Conservation (phyloP, 495 filamentous ascomycete species). For the Hypoxylon cercidicola region DNA sequence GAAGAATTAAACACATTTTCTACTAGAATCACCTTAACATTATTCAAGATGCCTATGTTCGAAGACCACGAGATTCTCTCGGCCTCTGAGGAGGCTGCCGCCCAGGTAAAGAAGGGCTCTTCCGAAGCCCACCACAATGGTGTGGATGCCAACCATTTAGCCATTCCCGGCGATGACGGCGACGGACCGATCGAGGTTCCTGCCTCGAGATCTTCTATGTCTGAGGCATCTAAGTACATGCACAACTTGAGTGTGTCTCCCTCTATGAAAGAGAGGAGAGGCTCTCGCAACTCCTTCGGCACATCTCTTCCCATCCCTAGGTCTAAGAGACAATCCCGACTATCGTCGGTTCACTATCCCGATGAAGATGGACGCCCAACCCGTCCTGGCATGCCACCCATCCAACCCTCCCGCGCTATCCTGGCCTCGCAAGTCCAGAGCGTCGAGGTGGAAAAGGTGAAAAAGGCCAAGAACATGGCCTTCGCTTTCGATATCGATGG, state of each 20-base stretch:
- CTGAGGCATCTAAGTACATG: conserved; percentile 76
- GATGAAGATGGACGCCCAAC: conserved; percentile 50
- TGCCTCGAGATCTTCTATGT: conserved; percentile 73
- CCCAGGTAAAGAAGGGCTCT: conserved; percentile 39
- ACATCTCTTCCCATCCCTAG: conserved; percentile 79
- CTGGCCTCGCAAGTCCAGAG: conserved; percentile 79
- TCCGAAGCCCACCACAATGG: conserved; percentile 33
- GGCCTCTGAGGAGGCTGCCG: conserved; percentile 43
- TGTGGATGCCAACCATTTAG: conserved; percentile 46
- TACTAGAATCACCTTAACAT: background rate
- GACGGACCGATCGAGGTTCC: conserved; percentile 75
- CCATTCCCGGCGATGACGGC: conserved; percentile 60
- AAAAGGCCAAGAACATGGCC: conserved; percentile 71
- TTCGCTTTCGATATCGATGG: conserved; percentile 76
- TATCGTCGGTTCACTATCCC: conserved; percentile 62
- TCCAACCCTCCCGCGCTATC: conserved; percentile 71
- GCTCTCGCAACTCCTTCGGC: conserved; percentile 83
- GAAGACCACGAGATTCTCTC: conserved; percentile 67
- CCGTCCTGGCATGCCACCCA: conserved; percentile 59
- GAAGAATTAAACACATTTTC: background rate
- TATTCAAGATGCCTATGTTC: conserved; percentile 69
- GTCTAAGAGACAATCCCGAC: conserved; percentile 73
- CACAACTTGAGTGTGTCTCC: conserved; percentile 75
- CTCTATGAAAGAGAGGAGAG: conserved; percentile 71
- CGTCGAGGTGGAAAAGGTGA: conserved; percentile 73